Evolutionary conservation across 1,139 yeast genomes (phyloP).

Genomic region (Pichia sp.): DNA sequence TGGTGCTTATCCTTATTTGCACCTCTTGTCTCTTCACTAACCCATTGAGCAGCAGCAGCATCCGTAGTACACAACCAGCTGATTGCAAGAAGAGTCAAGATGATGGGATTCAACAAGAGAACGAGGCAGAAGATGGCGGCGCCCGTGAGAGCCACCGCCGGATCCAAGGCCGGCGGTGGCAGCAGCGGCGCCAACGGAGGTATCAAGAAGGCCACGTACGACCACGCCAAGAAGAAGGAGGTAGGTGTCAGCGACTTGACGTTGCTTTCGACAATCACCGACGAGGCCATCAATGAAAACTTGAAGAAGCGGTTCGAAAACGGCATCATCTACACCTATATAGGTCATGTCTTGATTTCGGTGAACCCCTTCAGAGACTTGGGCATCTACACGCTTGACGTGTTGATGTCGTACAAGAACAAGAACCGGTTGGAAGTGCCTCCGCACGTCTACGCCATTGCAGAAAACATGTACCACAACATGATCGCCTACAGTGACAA

Average conservation of each 20-base stretch:
- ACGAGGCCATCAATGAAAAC: constrained; percentile 90
- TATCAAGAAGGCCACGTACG: constrained; percentile 87
- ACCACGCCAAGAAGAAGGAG: constrained; percentile 82
- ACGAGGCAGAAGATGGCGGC: constrained; percentile 57
- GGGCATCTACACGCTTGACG: constrained; percentile 85
- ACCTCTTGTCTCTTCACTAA: background rate
- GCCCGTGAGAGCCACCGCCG: constrained; percentile 52
- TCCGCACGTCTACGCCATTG: constrained; percentile 98
- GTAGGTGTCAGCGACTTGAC: constrained; percentile 97
- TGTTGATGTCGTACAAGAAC: constrained; percentile 74
- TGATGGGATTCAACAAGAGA: constrained; percentile 35
- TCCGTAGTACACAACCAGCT: too few species aligned
- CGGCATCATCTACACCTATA: constrained; percentile 83
- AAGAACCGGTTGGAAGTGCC: constrained; percentile 93
- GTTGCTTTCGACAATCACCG: constrained; percentile 79
- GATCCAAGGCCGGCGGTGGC: constrained; percentile 21
- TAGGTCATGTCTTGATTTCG: constrained; percentile 85
- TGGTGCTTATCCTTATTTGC: background rate
- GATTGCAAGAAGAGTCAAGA: constrained; percentile 1
- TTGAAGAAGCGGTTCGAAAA: constrained; percentile 84
- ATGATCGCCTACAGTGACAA: constrained; percentile 91
- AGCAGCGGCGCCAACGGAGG: constrained; percentile 28
- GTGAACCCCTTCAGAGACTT: constrained; percentile 95
- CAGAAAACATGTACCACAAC: constrained; percentile 94
- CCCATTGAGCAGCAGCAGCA: background rate